Base-by-base conservation (phyloP, 345 rosid species). In the Laguncularia racemosa region DNA sequence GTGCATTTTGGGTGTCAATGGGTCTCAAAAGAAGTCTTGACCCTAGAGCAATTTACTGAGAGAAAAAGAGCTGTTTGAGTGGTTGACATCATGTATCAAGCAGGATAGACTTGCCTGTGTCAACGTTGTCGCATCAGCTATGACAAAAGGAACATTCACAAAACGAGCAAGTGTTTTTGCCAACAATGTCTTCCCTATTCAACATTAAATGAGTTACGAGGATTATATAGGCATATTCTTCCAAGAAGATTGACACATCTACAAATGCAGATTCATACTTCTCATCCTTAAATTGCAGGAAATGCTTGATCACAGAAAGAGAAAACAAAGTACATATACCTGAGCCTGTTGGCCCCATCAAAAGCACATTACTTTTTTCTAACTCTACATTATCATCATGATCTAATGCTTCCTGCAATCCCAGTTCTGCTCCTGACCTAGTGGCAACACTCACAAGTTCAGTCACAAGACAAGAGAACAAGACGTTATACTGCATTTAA, bases 281-380 rank as follows among this genome's bases (percentile, higher is more conserved):
- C 21, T 33, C 40, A 33, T 33, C 40, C 40, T 33, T 33, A 33
- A 33, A 6, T 33, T 10, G 7, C 40, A 33, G 40, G 40, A 33
- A 33, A 33, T 33, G 10, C 40, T 33, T 33, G 40, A 33, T 33
- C 40, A 48, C 48, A 55, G 38, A 28, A 55, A 17, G 38, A 58
- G 15, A 20, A 2, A 11, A 40, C 18, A 20, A 13, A 46, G 50
- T 20, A 54, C 11, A 51, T 76, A 43, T 77, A 89, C 98, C 98
- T 44, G 98, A 92, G 62, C 96, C 98, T 62, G 98, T 92, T 47
- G 96, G 95, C 18, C 95, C 98, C 82, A 92, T 87, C 78, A 92
- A 61, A 52, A 92, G 95, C 44, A 89, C 96, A 69, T 89, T 92
- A 81, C 96, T 92, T 76, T 92, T 92, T 58, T 92, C 98, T 73